phyloP scores from a whole-genome alignment of 106 monocot species.

The Vanilla planifolia region DNA sequence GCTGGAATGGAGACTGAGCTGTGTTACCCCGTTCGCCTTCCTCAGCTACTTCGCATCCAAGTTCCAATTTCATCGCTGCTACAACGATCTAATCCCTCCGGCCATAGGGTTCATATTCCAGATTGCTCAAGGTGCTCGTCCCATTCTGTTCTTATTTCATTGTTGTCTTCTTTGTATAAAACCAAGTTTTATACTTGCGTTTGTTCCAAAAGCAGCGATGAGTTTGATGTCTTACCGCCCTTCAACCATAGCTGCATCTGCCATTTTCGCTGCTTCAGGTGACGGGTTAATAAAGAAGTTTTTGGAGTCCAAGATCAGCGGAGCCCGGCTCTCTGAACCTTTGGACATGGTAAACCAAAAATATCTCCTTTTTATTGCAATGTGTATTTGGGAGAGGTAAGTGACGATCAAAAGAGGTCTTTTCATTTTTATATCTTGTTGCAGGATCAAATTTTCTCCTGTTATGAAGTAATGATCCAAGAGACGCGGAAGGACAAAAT shows the following conservation, averaged over 20 bases:
- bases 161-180: neutral
- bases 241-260: conserved; percentile 30
- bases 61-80: conserved; percentile 11
- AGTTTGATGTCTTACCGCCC: conserved; percentile 34
- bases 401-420: neutral
- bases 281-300: conserved; percentile 19
- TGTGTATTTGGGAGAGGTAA: neutral
- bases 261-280: conserved; percentile 32
- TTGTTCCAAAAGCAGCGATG: conserved; percentile 18
- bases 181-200: neutral
- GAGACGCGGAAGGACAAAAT: conserved; percentile 22
- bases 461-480: conserved; percentile 35
- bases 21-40: conserved; percentile 69
- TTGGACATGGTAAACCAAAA: conserved; percentile 19
- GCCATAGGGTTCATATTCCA: conserved; percentile 41
- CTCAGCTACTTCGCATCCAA: conserved; percentile 47
- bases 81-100: conserved; percentile 19
- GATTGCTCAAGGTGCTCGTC: conserved; percentile 35
- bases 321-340: conserved; percentile 2
- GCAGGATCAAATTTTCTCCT: conserved; percentile 35
- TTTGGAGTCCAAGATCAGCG: conserved; percentile 27
- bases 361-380: neutral
- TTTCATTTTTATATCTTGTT: neutral
- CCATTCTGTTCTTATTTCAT: neutral
- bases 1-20: conserved; percentile 67